Evolutionary conservation across 331 rosid species (phyloP).

Genomic region (Spiraea crenata): DNA sequence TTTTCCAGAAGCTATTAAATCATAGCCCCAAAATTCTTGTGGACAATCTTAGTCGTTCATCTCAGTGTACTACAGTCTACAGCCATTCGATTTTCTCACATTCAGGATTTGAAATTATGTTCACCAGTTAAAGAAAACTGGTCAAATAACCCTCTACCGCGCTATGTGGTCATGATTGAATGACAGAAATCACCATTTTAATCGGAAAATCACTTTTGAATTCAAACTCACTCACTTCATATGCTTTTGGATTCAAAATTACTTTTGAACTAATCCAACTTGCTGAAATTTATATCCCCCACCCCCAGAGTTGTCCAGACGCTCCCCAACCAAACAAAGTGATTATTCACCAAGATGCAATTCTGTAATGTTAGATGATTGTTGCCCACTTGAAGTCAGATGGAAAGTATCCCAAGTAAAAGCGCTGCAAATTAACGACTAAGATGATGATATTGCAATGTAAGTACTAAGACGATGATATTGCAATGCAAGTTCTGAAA

Average conservation of each 20-base stretch:
- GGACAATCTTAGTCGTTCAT: neutral
- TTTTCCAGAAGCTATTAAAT: neutral
- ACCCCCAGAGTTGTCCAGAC: constrained; percentile 15
- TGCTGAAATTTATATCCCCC: neutral
- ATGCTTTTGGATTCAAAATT: too few relatives aligned
- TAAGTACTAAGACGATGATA: too few relatives aligned
- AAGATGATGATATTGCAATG: too few relatives aligned
- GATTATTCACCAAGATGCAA: constrained; percentile 1
- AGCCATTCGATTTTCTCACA: too few relatives aligned
- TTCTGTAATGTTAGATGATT: neutral
- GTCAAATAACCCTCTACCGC: too few relatives aligned
- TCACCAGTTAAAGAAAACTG: too few relatives aligned
- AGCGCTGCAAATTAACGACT: neutral
- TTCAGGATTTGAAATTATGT: too few relatives aligned
- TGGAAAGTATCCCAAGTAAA: neutral
- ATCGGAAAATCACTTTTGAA: neutral
- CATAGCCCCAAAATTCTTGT: neutral
- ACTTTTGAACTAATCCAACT: neutral
- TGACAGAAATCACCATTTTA: neutral
- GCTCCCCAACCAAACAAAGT: neutral
- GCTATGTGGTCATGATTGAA: too few relatives aligned
- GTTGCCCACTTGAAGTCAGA: neutral
- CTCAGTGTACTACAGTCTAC: too few relatives aligned
- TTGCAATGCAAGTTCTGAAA: too few relatives aligned
- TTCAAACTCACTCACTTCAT: neutral